Base-by-base conservation (phyloP, 441 rosid genomes). In the Adansonia gregorii region DNA sequence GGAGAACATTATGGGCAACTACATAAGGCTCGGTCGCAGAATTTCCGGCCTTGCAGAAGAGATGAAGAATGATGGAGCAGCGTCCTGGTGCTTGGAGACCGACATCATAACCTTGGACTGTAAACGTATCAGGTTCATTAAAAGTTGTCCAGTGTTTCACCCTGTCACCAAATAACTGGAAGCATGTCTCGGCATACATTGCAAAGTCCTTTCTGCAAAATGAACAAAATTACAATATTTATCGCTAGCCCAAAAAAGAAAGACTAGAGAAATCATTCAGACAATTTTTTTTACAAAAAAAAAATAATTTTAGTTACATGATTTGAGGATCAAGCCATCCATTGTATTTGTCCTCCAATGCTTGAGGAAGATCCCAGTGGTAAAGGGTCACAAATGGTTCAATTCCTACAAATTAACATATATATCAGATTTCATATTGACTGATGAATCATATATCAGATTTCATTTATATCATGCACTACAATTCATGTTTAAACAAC, bases 1-100 rank as follows among this genome's bases (percentile, higher is more conserved):
- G 88, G 52, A 91, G 81, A 35, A 85, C 87, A 77, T 91, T 85
- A 79, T 90, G 96, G 24, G 81, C 94, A 0, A 89, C 95, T 2
- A 89, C 85, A 81, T 90, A 93, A 74, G 97, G 97, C 82, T 93
- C 96, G 1, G 91, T 86, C 1, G 87, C 87, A 7, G 95, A 93
- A 83, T 90, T 86, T 49, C 97, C 97, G 0, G 76, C 81, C 66
- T 82, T 84, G 81, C 96, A 91, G 81, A 86, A 76, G 11, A 83
- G 74, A 66, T 56, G 75, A 72, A 72, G 63, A 55, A 72, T 1
- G 77, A 90, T 81, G 56, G 75, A 82, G 75, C 96, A 93, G 43
- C 94, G 90, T 0, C 93, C 91, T 0, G 96, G 95, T 9, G 97
- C 93, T 27, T 84, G 87, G 6, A 91, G 76, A 0, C 97, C 97